A percentile compares a stretch with the other conserved stretches of the same genome.
Conservation (phyloP, 2,329 filamentous ascomycete genomes). For the Diaporthe humulicola region DNA sequence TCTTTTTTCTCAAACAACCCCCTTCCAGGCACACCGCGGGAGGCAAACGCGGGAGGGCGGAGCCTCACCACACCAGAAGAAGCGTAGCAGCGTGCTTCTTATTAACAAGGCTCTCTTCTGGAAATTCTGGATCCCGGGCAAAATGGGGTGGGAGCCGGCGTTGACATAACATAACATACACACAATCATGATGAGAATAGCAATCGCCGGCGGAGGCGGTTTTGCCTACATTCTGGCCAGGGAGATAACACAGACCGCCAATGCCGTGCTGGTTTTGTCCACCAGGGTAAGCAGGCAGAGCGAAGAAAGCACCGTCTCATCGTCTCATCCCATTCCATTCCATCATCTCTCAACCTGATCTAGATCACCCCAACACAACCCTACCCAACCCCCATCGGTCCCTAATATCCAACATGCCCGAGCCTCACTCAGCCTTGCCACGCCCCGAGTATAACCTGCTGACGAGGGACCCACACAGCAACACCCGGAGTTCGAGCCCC, state of each 20-base stretch:
- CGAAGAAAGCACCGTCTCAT: background rate
- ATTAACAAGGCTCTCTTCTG: conserved; percentile 26
- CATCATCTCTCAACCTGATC: background rate
- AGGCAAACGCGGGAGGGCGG: conserved; percentile 26
- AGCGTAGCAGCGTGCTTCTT: background rate
- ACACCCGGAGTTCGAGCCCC: conserved; percentile 65
- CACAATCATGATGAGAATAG: conserved; percentile 61
- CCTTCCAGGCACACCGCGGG: conserved; percentile 15
- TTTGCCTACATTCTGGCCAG: conserved; percentile 61
- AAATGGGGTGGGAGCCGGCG: conserved; percentile 17
- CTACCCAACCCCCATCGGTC: background rate
- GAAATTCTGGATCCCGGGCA: conserved; percentile 28
- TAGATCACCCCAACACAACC: background rate
- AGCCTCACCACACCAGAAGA: conserved; percentile 14
- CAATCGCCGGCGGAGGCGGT: conserved; percentile 61
- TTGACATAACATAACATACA: conserved; percentile 9
- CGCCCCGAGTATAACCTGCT: background rate
- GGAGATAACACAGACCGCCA: conserved; percentile 73
- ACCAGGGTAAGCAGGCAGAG: conserved; percentile 64
- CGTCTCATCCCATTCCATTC: background rate
- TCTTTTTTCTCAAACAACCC: conserved; percentile 15
- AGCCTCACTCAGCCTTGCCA: conserved; percentile 36
- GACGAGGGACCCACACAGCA: conserved; percentile 52
- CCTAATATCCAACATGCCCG: too few relatives aligned
- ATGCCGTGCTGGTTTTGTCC: conserved; percentile 79